Conservation (phyloP, 495 filamentous ascomycete species). For the Daldinia grandis region DNA sequence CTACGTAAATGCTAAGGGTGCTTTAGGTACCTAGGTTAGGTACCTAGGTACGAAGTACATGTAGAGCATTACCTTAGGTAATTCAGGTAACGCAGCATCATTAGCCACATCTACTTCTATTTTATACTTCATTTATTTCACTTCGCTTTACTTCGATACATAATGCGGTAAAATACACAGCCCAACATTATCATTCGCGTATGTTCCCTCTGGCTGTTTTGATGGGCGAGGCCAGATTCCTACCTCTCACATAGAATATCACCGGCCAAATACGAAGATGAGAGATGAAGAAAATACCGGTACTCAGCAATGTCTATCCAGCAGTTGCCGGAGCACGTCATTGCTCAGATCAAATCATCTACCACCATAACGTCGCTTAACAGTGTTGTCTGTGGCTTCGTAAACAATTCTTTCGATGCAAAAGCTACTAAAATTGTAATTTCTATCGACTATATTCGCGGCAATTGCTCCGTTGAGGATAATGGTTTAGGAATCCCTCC, state of each 20-base stretch:
- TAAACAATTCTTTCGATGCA: conserved; percentile 89
- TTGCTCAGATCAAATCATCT: conserved; percentile 89
- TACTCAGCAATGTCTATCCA: conserved; percentile 66
- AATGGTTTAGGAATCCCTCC: conserved; percentile 83
- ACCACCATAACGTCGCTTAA: conserved; percentile 77
- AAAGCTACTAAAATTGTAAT: conserved; percentile 73
- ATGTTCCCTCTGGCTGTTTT: not conserved
- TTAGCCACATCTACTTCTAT: not conserved
- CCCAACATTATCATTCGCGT: not conserved
- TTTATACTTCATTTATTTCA: not conserved
- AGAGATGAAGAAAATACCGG: conserved; percentile 6
- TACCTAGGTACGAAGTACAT: no score
- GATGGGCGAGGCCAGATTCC: not conserved
- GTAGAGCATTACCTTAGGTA: not conserved
- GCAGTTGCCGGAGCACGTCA: conserved; percentile 75
- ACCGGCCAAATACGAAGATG: conserved; percentile 17
- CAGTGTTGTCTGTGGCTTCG: conserved; percentile 74
- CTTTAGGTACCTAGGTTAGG: no score
- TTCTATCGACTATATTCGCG: conserved; percentile 76
- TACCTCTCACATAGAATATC: not conserved
- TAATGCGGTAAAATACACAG: not conserved
- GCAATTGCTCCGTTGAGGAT: conserved; percentile 86
- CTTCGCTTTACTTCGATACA: not conserved
- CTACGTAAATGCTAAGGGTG: not conserved
- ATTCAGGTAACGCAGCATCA: not conserved